Conservation (phyloP, 805 yeast species). For the Nakazawaea peltata region DNA sequence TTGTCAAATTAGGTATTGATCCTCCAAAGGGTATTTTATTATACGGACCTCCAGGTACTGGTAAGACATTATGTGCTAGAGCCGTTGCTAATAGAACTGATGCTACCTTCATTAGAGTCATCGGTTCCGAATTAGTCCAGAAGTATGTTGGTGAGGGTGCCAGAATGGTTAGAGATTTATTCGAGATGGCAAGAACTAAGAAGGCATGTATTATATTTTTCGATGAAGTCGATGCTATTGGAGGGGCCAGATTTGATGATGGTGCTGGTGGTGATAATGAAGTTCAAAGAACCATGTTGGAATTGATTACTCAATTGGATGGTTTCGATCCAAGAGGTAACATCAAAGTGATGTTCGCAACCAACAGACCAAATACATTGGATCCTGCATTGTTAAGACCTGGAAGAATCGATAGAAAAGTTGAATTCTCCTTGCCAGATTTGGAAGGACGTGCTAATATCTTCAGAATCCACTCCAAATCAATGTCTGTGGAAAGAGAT, state of each 20-base stretch:
- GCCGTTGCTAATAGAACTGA: constrained; percentile 99
- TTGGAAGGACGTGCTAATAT: constrained; percentile 97
- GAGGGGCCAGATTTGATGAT: constrained; percentile 99
- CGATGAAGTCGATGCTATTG: constrained; percentile 98
- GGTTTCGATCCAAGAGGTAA: constrained; percentile 99
- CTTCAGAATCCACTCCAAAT: constrained; percentile 92
- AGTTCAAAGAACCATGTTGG: constrained; percentile 98
- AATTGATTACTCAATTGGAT: constrained; percentile 92
- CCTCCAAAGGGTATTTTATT: constrained; percentile 97
- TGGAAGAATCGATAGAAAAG: constrained; percentile 98
- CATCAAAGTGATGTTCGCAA: constrained; percentile 98
- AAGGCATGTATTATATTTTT: constrained; percentile 97
- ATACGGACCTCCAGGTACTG: constrained; percentile 99
- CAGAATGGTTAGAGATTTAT: constrained; percentile 96
- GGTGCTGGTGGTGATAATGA: constrained; percentile 99
- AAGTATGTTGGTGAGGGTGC: constrained; percentile 99
- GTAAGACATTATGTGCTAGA: constrained; percentile 96
- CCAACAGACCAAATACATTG: constrained; percentile 95
- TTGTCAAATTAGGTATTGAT: constrained; percentile 93
- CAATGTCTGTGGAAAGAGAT: constrained; percentile 96
- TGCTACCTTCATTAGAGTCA: constrained; percentile 96
- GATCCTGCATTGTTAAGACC: constrained; percentile 98
- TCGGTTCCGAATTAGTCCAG: constrained; percentile 97
- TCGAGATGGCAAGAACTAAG: constrained; percentile 98
- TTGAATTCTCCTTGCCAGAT: constrained; percentile 94